Evolutionary conservation across 2,329 filamentous ascomycete genomes (phyloP).

Genomic region (Diaporthe sp.): DNA sequence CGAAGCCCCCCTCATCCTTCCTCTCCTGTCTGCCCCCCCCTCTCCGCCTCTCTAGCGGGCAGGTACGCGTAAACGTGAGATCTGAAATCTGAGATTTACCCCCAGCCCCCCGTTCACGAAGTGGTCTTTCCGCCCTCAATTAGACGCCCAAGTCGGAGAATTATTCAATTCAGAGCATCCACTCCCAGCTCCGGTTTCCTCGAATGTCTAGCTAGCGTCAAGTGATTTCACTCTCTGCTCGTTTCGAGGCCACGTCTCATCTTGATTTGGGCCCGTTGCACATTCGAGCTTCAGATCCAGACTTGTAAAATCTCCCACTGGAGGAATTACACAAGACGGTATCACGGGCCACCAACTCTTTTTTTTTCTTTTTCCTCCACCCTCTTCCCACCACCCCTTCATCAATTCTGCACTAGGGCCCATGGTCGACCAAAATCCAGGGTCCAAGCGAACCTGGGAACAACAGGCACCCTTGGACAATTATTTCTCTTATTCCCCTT

Average conservation of each 20-base stretch:
- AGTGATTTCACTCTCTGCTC: background rate
- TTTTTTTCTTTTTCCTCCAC: too few relatives aligned
- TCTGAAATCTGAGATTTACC: slow-evolving; percentile 18
- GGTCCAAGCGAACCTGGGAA: slow-evolving; percentile 12
- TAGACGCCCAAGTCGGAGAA: slow-evolving; percentile 18
- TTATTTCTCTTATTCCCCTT: background rate
- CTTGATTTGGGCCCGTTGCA: slow-evolving; percentile 12
- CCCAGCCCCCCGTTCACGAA: background rate
- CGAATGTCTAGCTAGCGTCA: background rate
- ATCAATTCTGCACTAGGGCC: background rate
- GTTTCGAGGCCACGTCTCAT: slow-evolving; percentile 25
- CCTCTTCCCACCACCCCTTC: background rate
- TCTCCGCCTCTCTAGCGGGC: background rate
- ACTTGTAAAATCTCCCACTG: slow-evolving; percentile 11
- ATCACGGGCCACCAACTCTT: background rate
- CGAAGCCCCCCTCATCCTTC: background rate
- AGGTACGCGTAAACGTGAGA: slow-evolving; percentile 17
- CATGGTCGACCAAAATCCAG: background rate
- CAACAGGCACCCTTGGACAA: background rate
- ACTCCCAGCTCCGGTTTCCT: background rate
- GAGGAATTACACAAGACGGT: background rate
- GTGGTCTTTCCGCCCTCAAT: slow-evolving; percentile 14
- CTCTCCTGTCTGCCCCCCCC: background rate
- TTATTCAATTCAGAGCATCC: slow-evolving; percentile 14
- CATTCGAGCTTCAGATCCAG: background rate